phyloP scores from a whole-genome alignment of 2,329 filamentous ascomycete genomes.

The Microdochium bolleyi region DNA sequence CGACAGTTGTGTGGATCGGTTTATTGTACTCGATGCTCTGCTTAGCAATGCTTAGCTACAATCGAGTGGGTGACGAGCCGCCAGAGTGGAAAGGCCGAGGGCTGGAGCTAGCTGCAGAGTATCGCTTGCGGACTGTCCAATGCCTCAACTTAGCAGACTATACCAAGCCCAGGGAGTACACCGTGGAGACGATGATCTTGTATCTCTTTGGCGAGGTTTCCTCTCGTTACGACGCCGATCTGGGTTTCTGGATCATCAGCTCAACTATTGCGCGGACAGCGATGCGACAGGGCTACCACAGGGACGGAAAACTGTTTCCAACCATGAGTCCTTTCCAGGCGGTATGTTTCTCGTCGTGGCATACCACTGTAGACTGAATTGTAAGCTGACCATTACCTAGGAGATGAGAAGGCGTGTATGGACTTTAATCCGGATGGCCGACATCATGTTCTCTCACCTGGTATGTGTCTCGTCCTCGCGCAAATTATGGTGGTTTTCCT shows the following conservation, averaged over 20 bases:
- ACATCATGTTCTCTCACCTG: constrained; percentile 72
- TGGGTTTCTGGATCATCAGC: constrained; percentile 54
- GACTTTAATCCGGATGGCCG: constrained; percentile 65
- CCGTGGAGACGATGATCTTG: constrained; percentile 70
- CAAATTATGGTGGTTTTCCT: neutral
- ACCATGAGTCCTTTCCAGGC: constrained; percentile 66
- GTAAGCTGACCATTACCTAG: constrained; percentile 17
- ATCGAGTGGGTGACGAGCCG: constrained; percentile 73
- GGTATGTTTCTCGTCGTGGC: constrained; percentile 27
- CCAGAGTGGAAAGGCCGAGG: constrained; percentile 65
- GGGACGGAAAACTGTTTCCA: constrained; percentile 68
- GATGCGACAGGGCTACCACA: constrained; percentile 68
- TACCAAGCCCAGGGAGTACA: constrained; percentile 65
- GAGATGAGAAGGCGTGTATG: constrained; percentile 66
- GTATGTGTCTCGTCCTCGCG: constrained; percentile 36
- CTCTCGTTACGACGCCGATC: constrained; percentile 64
- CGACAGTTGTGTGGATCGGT: constrained; percentile 70
- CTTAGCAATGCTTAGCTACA: constrained; percentile 70
- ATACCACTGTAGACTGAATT: neutral
- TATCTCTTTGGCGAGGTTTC: constrained; percentile 72
- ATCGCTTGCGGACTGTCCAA: constrained; percentile 67
- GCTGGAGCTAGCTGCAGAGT: constrained; percentile 53
- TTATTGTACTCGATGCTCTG: constrained; percentile 70
- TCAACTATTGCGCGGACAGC: constrained; percentile 48
- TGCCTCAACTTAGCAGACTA: constrained; percentile 71